These are phyloP conservation scores for Sicyos baderoa DNA, from an alignment of 306 rosid genomes.

Conservation along the genomic window DNA sequence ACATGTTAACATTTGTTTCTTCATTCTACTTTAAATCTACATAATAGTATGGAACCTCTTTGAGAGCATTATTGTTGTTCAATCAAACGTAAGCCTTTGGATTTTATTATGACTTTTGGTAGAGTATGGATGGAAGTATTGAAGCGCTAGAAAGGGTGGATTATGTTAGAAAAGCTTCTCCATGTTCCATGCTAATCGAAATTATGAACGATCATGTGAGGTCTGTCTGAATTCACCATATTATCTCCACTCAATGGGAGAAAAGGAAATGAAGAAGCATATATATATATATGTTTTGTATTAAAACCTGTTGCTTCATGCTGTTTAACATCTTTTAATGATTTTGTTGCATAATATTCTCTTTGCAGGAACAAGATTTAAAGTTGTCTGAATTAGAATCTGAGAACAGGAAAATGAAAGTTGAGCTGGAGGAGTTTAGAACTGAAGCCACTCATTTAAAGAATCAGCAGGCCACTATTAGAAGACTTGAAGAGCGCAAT, in stretches of 20 bases:
- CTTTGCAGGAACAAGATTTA: constrained; percentile 75
- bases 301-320: not conserved
- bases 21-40: not conserved
- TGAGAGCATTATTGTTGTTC: not conserved
- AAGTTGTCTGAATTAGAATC: constrained; percentile 82
- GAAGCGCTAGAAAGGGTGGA: not conserved
- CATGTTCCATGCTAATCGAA: not conserved
- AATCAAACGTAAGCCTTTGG: not conserved
- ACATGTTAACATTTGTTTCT: not conserved
- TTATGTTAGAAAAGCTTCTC: not conserved
- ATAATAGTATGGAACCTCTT: not conserved
- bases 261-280: not conserved
- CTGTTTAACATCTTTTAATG: not conserved
- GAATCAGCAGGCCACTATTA: constrained; percentile 97
- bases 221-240: constrained; percentile 2
- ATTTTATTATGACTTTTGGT: not conserved
- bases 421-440: constrained; percentile 96
- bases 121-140: not conserved
- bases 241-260: not conserved
- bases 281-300: not conserved
- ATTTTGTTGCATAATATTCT: constrained; percentile 22
- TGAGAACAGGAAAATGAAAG: constrained; percentile 94
- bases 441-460: constrained; percentile 94
- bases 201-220: not conserved
- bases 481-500: constrained; percentile 91